These are phyloP conservation scores for Cryptosporidium sp. DNA, from an alignment of 169 alveolate genomes.

Conservation along the genomic window DNA sequence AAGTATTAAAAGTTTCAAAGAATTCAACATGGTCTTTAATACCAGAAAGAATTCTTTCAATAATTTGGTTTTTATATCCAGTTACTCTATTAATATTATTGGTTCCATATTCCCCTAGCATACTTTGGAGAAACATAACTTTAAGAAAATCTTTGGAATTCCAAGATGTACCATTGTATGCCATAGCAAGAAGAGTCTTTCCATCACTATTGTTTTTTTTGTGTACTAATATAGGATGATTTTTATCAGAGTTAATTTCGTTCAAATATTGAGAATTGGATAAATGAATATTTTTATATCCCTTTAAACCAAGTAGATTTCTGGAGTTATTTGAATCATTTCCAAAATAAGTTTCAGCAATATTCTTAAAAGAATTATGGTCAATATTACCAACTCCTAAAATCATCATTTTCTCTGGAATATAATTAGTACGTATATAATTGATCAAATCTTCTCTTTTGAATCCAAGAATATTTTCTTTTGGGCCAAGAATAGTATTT, in stretches of 20 bases:
- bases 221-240: conserved; percentile 21
- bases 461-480: conserved; percentile 88
- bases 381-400: conserved; percentile 93
- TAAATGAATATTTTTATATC: not conserved
- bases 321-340: conserved; percentile 77
- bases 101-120: conserved; percentile 90
- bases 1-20: conserved; percentile 88
- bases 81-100: conserved; percentile 87
- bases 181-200: conserved; percentile 90
- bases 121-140: conserved; percentile 93
- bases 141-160: conserved; percentile 93
- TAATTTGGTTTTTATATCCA: conserved; percentile 57
- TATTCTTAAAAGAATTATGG: conserved; percentile 88
- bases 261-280: conserved; percentile 14
- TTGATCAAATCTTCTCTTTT: conserved; percentile 88
- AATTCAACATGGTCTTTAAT: conserved; percentile 81
- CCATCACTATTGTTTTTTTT: conserved; percentile 87
- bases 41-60: conserved; percentile 51
- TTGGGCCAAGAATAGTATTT: conserved; percentile 91
- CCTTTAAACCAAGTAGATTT: conserved; percentile 6
- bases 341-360: conserved; percentile 84
- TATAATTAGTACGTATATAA: conserved; percentile 90
- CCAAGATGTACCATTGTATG: conserved; percentile 94
- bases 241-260: not conserved
- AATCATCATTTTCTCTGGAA: conserved; percentile 91